Evolutionary conservation across 2,329 filamentous ascomycete genomes (phyloP), one percentile per base, ranked within the genome.

Genomic region (Pyrenophora seminiperda): DNA sequence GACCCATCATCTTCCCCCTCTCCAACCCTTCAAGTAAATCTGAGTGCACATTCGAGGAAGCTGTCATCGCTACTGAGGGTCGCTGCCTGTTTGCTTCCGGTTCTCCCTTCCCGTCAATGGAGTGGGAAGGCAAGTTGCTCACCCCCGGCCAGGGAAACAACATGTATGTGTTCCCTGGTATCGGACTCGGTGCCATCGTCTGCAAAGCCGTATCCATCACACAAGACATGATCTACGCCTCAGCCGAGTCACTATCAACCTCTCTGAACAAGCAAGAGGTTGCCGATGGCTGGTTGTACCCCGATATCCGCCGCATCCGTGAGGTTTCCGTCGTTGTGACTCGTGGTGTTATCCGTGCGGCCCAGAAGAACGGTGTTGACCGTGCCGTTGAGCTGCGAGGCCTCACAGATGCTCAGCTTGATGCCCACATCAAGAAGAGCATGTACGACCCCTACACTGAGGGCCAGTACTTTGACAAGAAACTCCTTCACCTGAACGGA

Each of bases 21-120:
- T 96, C 90, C 76, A 97, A 99, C 79, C 94, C 94, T 41, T 86
- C 92, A 42, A 92, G 88, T 77, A 97, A 97, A 81, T 95, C 93
- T 7, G 94, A 99, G 78, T 97, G 94, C 79, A 96, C 91, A 13
- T 97, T 95, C 67, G 92, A 97, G 80, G 89, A 94, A 70, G 94
- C 94, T 13, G 83, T 97, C 67, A 83, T 86, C 67, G 86, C 93
- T 86, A 97, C 93, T 9, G 89, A 97, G 51, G 93, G 93, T 54
- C 90, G 86, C 47, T 91, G 86, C 65, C 85, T 99, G 72, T 99
- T 99, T 70, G 94, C 94, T 41, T 97, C 91, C 5, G 94, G 94
- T 57, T 96, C 91, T 40, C 94, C 94, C 11, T 97, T 97, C 83
- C 83, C 85, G 18, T 81, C 87, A 2, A 82, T 90, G 69, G 68